Evolutionary conservation across 768 basidiomycete species (phyloP).

Genomic region (Termitomyces sp.): DNA sequence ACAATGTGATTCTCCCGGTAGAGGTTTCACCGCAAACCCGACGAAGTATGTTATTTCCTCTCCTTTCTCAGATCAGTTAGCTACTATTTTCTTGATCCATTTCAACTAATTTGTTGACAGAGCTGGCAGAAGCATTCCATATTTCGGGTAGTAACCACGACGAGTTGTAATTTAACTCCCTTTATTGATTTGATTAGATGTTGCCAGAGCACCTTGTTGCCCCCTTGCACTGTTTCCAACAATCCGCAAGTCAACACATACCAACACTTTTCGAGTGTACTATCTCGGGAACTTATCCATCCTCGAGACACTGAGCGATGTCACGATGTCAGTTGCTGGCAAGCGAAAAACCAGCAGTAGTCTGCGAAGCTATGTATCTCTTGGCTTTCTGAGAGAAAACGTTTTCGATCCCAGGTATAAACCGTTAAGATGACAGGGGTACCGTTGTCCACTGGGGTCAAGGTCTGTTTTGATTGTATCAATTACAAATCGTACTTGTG

Average conservation of each 20-base stretch:
- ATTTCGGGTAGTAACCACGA: conserved; percentile 15
- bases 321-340: not conserved
- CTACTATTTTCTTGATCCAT: not conserved
- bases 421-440: too few relatives aligned
- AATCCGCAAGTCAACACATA: too few relatives aligned
- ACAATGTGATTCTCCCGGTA: conserved; percentile 84
- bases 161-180: conserved; percentile 16
- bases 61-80: not conserved
- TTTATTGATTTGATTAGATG: not conserved
- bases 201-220: not conserved
- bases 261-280: too few relatives aligned
- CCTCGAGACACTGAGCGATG: not conserved
- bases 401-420: too few relatives aligned
- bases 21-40: conserved; percentile 62
- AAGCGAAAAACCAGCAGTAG: too few relatives aligned
- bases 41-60: conserved; percentile 54
- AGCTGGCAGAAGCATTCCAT: conserved; percentile 21
- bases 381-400: too few relatives aligned
- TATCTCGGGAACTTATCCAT: not conserved
- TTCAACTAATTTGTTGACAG: conserved; percentile 13
- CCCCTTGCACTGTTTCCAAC: not conserved
- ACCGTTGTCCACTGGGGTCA: too few relatives aligned
- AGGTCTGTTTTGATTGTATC: too few relatives aligned
- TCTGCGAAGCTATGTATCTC: too few relatives aligned
- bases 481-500: too few relatives aligned